Percentiles rank a stretch among this genome's conserved stretches.
phyloP scores from a whole-genome alignment of 2,329 filamentous ascomycete genomes.

The Aspergillus pseudotamarii region DNA sequence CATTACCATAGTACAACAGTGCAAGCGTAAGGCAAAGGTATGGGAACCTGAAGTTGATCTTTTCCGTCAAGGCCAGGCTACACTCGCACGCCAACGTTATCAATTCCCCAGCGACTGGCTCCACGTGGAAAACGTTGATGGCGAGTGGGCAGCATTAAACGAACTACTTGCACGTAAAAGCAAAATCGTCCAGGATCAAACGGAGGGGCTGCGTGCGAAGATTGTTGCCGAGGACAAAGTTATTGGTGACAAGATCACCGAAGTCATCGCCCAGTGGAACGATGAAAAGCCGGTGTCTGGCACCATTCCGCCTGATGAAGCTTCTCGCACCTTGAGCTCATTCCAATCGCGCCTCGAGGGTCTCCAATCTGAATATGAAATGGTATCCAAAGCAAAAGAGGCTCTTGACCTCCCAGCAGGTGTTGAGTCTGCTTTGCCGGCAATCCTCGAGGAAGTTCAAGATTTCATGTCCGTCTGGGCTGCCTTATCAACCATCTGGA shows the following conservation, averaged over 20 bases:
- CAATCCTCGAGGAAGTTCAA: slow-evolving; percentile 91
- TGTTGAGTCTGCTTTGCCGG: slow-evolving; percentile 77
- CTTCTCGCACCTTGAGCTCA: slow-evolving; percentile 75
- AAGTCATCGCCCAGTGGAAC: slow-evolving; percentile 86
- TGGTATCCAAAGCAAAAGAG: slow-evolving; percentile 96
- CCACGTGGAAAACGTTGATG: slow-evolving; percentile 92
- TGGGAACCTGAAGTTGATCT: slow-evolving; percentile 97
- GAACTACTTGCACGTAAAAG: slow-evolving; percentile 90
- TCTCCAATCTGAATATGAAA: slow-evolving; percentile 83
- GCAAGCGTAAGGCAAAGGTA: slow-evolving; percentile 86
- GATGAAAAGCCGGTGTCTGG: slow-evolving; percentile 97
- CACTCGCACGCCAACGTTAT: slow-evolving; percentile 86
- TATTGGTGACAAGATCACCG: slow-evolving; percentile 82
- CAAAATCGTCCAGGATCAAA: slow-evolving; percentile 95
- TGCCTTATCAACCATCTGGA: slow-evolving; percentile 93
- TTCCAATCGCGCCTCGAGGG: slow-evolving; percentile 86
- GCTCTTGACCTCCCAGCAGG: slow-evolving; percentile 85
- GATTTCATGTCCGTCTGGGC: slow-evolving; percentile 99
- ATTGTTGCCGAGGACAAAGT: slow-evolving; percentile 92
- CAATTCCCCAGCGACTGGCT: slow-evolving; percentile 95
- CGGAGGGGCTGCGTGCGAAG: slow-evolving; percentile 90
- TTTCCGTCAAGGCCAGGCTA: slow-evolving; percentile 94
- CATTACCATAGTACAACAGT: slow-evolving; percentile 96
- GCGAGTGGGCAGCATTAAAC: slow-evolving; percentile 91
- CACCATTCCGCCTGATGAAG: slow-evolving; percentile 85